phyloP scores from a whole-genome alignment of 2,329 filamentous ascomycete species.

The Dryadomyces quercivorus region DNA sequence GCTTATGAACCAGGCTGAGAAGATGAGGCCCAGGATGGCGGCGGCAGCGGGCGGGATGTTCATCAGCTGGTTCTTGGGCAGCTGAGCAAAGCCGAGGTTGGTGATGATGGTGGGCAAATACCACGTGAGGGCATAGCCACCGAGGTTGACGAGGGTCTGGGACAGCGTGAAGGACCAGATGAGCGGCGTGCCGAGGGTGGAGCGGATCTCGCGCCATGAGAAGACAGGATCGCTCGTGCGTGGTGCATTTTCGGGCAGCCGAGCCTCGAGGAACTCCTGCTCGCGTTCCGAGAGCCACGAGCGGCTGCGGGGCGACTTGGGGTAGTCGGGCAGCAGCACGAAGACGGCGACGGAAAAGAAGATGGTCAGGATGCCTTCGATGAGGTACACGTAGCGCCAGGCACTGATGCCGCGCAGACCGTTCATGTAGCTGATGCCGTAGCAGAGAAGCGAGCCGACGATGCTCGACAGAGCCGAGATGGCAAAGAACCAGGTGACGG shows the following conservation, averaged over 20 bases:
- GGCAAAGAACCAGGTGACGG: conserved; percentile 29
- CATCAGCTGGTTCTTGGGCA: conserved; percentile 23
- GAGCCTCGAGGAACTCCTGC: conserved; percentile 8
- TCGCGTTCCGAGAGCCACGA: conserved; percentile 5
- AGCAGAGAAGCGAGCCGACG: conserved; percentile 21
- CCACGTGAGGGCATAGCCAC: conserved; percentile 28
- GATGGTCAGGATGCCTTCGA: conserved; percentile 7
- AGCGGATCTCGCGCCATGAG: conserved; percentile 21
- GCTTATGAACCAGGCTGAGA: conserved; percentile 1
- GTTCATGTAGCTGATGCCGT: conserved; percentile 37
- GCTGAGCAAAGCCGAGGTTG: conserved; percentile 25
- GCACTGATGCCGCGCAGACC: conserved; percentile 11
- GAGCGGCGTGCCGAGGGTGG: conserved; percentile 16
- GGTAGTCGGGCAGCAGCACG: conserved; percentile 43
- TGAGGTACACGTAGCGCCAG: conserved; percentile 6
- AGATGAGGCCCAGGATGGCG: not conserved
- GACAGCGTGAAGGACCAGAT: conserved; percentile 15
- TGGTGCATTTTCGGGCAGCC: conserved; percentile 8
- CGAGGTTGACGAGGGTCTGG: conserved; percentile 25
- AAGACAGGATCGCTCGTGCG: conserved; percentile 20
- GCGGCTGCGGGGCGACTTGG: conserved; percentile 16
- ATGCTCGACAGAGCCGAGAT: conserved; percentile 22
- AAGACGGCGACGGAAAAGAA: conserved; percentile 14
- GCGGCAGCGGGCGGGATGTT: not conserved
- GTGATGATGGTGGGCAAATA: conserved; percentile 29